Percentiles rank a stretch among this genome's conserved stretches.
Evolutionary conservation across 164 flowering plant genomes (phyloP).

Genomic region (Malania oleifera): DNA sequence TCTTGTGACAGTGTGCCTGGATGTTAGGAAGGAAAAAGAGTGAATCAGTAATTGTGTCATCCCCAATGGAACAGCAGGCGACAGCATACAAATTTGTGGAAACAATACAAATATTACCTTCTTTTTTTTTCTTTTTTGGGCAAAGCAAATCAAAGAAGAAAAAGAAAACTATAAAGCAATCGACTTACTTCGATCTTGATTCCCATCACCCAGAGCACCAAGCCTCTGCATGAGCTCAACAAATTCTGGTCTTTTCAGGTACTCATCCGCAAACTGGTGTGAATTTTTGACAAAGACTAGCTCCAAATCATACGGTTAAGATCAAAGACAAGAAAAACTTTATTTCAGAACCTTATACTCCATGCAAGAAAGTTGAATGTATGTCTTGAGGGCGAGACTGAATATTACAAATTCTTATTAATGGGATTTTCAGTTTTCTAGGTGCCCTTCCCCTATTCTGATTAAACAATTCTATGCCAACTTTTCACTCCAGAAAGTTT

Average conservation of each 20-base stretch:
- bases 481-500: too few species aligned
- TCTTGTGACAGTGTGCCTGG: constrained; percentile 82
- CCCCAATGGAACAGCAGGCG: too few species aligned
- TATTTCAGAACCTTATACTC: not conserved
- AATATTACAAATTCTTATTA: not conserved
- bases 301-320: constrained; percentile 82
- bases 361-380: too few species aligned
- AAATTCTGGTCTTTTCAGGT: constrained; percentile 77
- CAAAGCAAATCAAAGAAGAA: too few species aligned
- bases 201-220: constrained; percentile 97
- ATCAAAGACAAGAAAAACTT: not conserved
- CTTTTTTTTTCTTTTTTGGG: too few species aligned
- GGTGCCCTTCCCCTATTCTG: too few species aligned
- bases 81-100: too few species aligned
- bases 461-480: too few species aligned
- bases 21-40: constrained; percentile 6
- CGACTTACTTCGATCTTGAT: constrained; percentile 68
- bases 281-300: constrained; percentile 84
- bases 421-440: too few species aligned
- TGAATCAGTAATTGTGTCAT: too few species aligned
- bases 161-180: not conserved
- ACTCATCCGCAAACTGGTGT: constrained; percentile 84
- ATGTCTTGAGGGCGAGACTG: too few species aligned
- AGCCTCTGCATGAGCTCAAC: constrained; percentile 91
- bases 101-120: too few species aligned